Percentiles rank a stretch among this genome's conserved stretches.
Conservation (phyloP, 805 yeast species). For the Saturnispora ahearnii region DNA sequence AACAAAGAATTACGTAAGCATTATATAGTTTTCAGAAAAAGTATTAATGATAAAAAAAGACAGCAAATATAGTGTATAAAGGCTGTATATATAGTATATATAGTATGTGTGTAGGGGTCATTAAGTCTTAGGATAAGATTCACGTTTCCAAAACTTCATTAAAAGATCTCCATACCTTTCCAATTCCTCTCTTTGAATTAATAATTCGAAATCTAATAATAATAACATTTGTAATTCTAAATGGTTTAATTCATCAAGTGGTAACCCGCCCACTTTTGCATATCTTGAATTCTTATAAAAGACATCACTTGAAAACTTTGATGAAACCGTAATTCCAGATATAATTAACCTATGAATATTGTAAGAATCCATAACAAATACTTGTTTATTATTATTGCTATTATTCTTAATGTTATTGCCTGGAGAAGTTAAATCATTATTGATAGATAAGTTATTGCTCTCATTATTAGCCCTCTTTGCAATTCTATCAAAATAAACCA, state of each 20-base stretch:
- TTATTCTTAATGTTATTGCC: not conserved
- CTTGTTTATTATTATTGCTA: constrained; percentile 38
- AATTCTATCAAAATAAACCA: constrained; percentile 91
- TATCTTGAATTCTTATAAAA: constrained; percentile 91
- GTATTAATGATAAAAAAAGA: too few species aligned
- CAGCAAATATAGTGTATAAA: too few species aligned
- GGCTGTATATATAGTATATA: not conserved
- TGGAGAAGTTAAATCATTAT: not conserved
- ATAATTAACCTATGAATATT: constrained; percentile 91
- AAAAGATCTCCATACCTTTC: constrained; percentile 84
- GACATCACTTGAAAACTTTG: constrained; percentile 89
- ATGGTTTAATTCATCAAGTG: constrained; percentile 86
- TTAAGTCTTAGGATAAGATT: constrained; percentile 28
- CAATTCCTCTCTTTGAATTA: constrained; percentile 84
- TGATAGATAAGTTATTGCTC: constrained; percentile 11
- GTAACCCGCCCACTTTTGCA: constrained; percentile 93
- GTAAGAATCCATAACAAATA: constrained; percentile 92
- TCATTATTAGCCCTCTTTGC: constrained; percentile 67
- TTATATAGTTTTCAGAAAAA: too few species aligned
- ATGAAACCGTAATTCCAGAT: constrained; percentile 90
- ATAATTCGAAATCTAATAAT: constrained; percentile 73
- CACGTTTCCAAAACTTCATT: constrained; percentile 75
- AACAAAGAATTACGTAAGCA: too few species aligned
- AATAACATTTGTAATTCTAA: constrained; percentile 83
- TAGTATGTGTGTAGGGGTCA: not conserved